A percentile compares a stretch with the other conserved stretches of the same genome.
Conservation (phyloP, 768 basidiomycete genomes). For the Mycena venus region DNA sequence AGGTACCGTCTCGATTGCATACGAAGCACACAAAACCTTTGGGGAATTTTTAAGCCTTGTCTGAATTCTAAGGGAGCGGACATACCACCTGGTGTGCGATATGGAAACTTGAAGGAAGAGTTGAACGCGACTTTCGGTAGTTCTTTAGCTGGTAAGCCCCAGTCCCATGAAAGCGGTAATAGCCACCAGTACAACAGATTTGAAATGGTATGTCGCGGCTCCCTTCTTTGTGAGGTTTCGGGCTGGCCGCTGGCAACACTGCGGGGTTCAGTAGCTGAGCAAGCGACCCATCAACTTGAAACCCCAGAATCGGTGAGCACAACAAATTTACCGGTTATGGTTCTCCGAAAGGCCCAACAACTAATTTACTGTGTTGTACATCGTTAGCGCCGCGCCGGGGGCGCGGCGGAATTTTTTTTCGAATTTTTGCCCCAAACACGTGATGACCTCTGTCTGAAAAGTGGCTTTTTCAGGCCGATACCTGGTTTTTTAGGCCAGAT, state of each 20-base stretch:
- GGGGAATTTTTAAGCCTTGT: background rate
- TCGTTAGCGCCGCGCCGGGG: no score
- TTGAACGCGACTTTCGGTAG: background rate
- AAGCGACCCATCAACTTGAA: background rate
- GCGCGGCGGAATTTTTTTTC: no score
- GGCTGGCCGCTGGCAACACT: background rate
- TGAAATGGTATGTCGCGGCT: background rate
- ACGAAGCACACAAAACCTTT: constrained; percentile 5
- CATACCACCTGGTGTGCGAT: background rate
- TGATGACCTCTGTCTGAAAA: no score
- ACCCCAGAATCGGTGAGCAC: no score
- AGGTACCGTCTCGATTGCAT: background rate
- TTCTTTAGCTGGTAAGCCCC: background rate
- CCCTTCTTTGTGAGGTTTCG: background rate
- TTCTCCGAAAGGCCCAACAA: no score
- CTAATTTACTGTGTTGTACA: no score
- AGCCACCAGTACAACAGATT: background rate
- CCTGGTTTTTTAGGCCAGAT: no score
- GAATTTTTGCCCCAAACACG: no score
- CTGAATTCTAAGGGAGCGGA: background rate
- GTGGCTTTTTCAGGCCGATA: no score
- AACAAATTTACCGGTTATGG: no score
- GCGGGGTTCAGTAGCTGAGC: background rate
- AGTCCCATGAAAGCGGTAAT: background rate
- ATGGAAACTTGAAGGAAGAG: background rate